These are phyloP conservation scores for Onygenales sp. DNA, from an alignment of 2,329 filamentous ascomycete genomes.

Conservation along the genomic window DNA sequence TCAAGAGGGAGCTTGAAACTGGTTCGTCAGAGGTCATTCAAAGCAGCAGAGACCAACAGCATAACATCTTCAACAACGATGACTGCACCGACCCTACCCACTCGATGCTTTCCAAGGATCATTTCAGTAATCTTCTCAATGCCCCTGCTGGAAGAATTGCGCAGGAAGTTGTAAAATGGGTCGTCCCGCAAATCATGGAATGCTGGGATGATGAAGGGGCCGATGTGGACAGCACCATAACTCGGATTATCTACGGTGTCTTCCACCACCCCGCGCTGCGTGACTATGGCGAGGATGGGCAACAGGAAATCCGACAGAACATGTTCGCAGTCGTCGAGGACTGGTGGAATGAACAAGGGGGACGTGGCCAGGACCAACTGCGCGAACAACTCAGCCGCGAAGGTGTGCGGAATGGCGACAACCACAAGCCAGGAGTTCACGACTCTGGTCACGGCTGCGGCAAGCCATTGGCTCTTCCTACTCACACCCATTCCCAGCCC, in stretches of 20 bases:
- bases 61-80: conserved; percentile 77
- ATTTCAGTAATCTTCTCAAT: conserved; percentile 85
- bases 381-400: conserved; percentile 66
- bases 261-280: conserved; percentile 83
- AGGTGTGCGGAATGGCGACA: conserved; percentile 66
- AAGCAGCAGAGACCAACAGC: conserved; percentile 73
- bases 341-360: conserved; percentile 68
- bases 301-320: conserved; percentile 58
- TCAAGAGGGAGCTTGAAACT: conserved; percentile 77
- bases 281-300: conserved; percentile 58
- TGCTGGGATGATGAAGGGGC: conserved; percentile 71
- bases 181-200: conserved; percentile 78
- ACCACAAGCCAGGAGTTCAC: conserved; percentile 77
- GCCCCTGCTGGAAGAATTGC: conserved; percentile 79
- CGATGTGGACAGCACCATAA: conserved; percentile 61
- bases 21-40: conserved; percentile 82
- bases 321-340: conserved; percentile 74
- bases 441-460: conserved; percentile 82
- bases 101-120: conserved; percentile 92
- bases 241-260: conserved; percentile 70
- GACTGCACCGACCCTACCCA: conserved; percentile 73
- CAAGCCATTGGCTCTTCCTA: conserved; percentile 68
- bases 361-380: conserved; percentile 55
- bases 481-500: conserved; percentile 25
- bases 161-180: conserved; percentile 70